Evolutionary conservation across 495 filamentous ascomycete species (phyloP), one percentile per base, ranked within the genome.

Genomic region (Parathielavia appendiculata): DNA sequence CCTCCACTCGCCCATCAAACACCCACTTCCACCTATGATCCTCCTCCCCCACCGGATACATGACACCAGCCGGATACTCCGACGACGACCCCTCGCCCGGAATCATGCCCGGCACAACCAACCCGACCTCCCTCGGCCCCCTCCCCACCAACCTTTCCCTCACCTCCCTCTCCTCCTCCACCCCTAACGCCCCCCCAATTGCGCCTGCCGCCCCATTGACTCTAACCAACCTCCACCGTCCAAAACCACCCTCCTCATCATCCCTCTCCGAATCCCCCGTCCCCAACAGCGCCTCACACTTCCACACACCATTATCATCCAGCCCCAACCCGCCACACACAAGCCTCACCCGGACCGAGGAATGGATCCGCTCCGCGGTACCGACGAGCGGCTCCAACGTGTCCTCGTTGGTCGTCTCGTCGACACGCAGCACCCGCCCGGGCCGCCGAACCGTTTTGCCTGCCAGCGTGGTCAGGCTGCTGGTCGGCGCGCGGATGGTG

Each of bases 401-500:
- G 36, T 69, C 68, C 47, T 66, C 59, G 38, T 71, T 71, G 0
- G 64, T 69, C 32, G 62, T 62, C 55, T 69, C 63, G 47, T 72
- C 70, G 1, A 67, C 66, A 1, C 70, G 54, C 19, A 69, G 36
- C 1, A 59, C 59, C 0, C 70, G 4, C 0, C 70, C 70, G 2
- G 70, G 70, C 4, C 66, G 68, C 1, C 70, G 66, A 20, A 70
- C 56, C 11, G 63, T 65, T 30, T 58, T 66, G 26, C 70, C 70
- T 5, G 66, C 66, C 30, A 60, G 17, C 8, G 59, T 62, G 34
- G 61, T 58, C 50, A 70, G 23, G 7, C 22, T 7, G 23, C 44
- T 61, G 0, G 68, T 59, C 2, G 70, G 70, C 22, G 38, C 23
- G 35, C 69, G 61, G 32, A 67, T 61, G 26, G 59, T 49, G 0